A percentile compares a stretch with the other conserved stretches of the same genome.
Conservation (phyloP, 2,329 filamentous ascomycete species). For the Scedosporium apiospermum region DNA sequence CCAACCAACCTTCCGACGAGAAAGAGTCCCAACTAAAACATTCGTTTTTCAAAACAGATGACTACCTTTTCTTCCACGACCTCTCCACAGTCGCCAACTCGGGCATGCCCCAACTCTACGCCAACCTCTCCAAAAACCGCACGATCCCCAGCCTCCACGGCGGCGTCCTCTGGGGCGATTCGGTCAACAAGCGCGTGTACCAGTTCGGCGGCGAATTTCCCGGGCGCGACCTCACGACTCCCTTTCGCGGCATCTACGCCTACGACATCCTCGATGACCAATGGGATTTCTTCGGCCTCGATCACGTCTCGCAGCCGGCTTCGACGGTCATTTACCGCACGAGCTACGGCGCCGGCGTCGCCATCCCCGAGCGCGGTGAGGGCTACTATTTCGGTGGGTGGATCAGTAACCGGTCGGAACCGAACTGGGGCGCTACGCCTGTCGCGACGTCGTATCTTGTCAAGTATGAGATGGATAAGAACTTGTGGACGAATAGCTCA, state of each 20-base stretch:
- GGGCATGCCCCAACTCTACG: constrained; percentile 41
- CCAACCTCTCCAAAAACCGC: constrained; percentile 49
- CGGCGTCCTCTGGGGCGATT: constrained; percentile 47
- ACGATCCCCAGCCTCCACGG: constrained; percentile 39
- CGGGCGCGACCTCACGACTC: constrained; percentile 27
- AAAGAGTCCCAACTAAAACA: too few species aligned
- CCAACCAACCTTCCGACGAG: not conserved
- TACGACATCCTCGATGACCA: constrained; percentile 48
- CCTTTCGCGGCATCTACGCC: constrained; percentile 37
- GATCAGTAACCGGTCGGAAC: constrained; percentile 42
- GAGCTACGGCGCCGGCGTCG: constrained; percentile 47
- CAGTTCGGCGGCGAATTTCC: constrained; percentile 54
- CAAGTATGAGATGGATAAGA: constrained; percentile 44
- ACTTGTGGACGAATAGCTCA: constrained; percentile 41
- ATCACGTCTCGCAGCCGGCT: constrained; percentile 19
- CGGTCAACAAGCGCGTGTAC: constrained; percentile 54
- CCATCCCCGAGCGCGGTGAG: constrained; percentile 42
- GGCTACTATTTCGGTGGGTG: constrained; percentile 57
- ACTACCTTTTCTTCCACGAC: constrained; percentile 44
- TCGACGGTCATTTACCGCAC: constrained; percentile 31
- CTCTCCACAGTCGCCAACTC: constrained; percentile 33
- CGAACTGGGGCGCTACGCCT: constrained; percentile 36
- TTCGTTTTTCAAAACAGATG: constrained; percentile 7
- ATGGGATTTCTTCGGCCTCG: constrained; percentile 36
- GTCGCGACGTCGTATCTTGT: constrained; percentile 43